phyloP scores from a whole-genome alignment of 805 yeast species.

The Jamesozyma hellenica region DNA sequence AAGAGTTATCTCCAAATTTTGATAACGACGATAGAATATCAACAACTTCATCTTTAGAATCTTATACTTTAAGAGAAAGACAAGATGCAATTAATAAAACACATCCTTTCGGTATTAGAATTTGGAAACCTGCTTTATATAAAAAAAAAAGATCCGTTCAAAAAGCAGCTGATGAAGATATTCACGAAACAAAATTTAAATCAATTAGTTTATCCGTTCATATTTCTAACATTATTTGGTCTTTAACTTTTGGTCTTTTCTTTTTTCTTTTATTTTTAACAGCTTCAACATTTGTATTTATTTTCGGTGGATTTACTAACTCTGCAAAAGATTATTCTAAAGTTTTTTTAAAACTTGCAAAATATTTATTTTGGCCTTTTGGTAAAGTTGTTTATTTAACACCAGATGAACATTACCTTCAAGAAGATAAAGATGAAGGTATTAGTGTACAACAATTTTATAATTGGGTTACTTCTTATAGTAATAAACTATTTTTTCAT shows the following conservation, averaged over 20 bases:
- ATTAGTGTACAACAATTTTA: conserved; percentile 74
- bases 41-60: conserved; percentile 48
- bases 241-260: conserved; percentile 58
- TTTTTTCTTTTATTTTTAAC: conserved; percentile 38
- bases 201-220: conserved; percentile 51
- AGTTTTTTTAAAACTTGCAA: conserved; percentile 50
- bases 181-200: conserved; percentile 61
- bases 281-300: conserved; percentile 35
- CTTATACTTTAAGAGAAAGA: conserved; percentile 80
- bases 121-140: conserved; percentile 97
- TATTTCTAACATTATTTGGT: conserved; percentile 66
- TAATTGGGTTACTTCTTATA: conserved; percentile 72
- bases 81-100: conserved; percentile 94
- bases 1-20: conserved; percentile 6
- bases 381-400: conserved; percentile 77
- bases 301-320: conserved; percentile 34
- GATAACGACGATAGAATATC: conserved; percentile 28
- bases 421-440: conserved; percentile 86
- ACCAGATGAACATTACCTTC: conserved; percentile 68
- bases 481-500: conserved; percentile 66
- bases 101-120: conserved; percentile 96
- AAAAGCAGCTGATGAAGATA: conserved; percentile 82
- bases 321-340: conserved; percentile 54
- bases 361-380: conserved; percentile 75
- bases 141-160: conserved; percentile 89